phyloP scores from a whole-genome alignment of 352 stramenopile genomes.

The Thraustochytrium striatum region DNA sequence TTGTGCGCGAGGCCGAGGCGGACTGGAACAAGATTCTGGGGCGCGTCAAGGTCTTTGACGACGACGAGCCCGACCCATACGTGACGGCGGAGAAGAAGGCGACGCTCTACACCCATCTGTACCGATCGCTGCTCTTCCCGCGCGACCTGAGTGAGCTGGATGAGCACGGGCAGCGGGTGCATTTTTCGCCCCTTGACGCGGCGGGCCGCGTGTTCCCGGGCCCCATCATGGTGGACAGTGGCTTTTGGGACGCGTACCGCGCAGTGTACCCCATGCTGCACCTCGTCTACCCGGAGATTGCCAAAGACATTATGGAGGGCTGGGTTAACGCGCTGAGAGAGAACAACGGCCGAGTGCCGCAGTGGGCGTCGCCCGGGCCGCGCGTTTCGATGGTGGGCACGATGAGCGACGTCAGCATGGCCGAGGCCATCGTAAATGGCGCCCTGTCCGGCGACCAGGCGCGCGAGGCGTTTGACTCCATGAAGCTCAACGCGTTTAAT shows the following conservation, averaged over 20 bases:
- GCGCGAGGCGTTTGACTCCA: conserved; percentile 32
- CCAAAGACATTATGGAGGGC: conserved; percentile 25
- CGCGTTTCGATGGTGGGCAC: conserved; percentile 52
- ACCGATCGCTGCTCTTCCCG: conserved; percentile 54
- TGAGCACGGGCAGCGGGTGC: not conserved
- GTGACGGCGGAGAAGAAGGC: not conserved
- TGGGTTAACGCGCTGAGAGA: conserved; percentile 51
- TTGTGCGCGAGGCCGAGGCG: not conserved
- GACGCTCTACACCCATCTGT: conserved; percentile 54
- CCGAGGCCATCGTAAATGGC: conserved; percentile 55
- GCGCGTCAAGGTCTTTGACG: not conserved
- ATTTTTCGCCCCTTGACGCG: conserved; percentile 46
- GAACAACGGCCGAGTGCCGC: conserved; percentile 50
- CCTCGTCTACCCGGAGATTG: conserved; percentile 54
- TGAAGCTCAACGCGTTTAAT: conserved; percentile 54
- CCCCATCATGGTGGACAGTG: conserved; percentile 53
- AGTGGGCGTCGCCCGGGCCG: conserved; percentile 55
- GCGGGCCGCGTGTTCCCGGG: conserved; percentile 6
- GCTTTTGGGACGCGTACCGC: conserved; percentile 56
- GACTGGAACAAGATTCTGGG: conserved; percentile 14
- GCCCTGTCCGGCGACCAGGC: not conserved
- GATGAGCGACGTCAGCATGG: conserved; percentile 54
- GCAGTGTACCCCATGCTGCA: conserved; percentile 54
- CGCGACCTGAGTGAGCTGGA: conserved; percentile 51
- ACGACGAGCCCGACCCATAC: no score